Percentiles rank a stretch among this genome's conserved stretches.
phyloP scores from a whole-genome alignment of 352 stramenopile species.

The Phytophthora cryptogea region DNA sequence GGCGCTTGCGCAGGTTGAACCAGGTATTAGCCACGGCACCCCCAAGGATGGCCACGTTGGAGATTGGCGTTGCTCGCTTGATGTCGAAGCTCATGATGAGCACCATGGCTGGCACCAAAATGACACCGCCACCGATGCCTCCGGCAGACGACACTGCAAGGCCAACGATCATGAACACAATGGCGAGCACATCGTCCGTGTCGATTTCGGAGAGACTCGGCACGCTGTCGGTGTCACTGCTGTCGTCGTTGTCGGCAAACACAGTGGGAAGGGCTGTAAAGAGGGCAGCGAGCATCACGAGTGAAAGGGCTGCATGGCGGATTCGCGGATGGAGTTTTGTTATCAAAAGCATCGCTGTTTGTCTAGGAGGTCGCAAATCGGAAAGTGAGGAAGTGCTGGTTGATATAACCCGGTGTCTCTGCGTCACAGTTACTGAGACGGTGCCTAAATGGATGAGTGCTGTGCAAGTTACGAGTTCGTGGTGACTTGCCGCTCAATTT shows the following conservation, averaged over 20 bases:
- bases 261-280: not conserved
- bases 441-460: too few relatives aligned
- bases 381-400: not conserved
- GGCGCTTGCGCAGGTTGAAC: constrained; percentile 68
- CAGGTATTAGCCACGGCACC: constrained; percentile 63
- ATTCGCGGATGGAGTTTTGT: too few relatives aligned
- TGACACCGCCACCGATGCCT: constrained; percentile 53
- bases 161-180: constrained; percentile 54
- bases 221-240: constrained; percentile 15
- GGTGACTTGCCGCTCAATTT: too few relatives aligned
- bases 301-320: not conserved
- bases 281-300: constrained; percentile 10
- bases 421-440: too few relatives aligned
- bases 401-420: not conserved
- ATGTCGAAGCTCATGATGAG: constrained; percentile 73
- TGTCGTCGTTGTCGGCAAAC: not conserved
- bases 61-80: constrained; percentile 65
- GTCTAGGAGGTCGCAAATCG: not conserved
- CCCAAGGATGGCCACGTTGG: constrained; percentile 69
- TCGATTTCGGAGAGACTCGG: constrained; percentile 46
- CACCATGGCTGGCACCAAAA: constrained; percentile 63
- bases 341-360: not conserved
- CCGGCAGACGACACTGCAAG: constrained; percentile 53
- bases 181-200: constrained; percentile 43
- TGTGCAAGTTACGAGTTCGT: too few relatives aligned